Percentiles rank a stretch among this genome's conserved stretches.
phyloP scores from a whole-genome alignment of 208 protist species.

The Tritrichomonas musculus region DNA sequence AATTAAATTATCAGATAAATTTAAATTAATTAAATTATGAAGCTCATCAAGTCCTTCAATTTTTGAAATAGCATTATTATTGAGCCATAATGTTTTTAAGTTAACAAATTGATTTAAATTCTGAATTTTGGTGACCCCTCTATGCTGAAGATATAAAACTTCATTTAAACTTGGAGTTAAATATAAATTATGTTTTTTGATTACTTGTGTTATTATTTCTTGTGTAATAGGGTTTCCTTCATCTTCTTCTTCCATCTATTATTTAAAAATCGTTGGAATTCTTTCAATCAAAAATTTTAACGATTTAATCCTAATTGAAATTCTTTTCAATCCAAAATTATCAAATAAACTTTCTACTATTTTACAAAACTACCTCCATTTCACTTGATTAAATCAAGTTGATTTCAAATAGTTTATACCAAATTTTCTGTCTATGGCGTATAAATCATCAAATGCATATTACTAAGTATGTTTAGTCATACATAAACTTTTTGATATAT shows the following conservation, averaged over 20 bases:
- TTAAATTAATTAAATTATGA: conserved; percentile 64
- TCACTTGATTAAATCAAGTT: too few species aligned
- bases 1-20: conserved; percentile 76
- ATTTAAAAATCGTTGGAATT: too few species aligned
- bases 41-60: conserved; percentile 64
- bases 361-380: too few species aligned
- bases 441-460: too few species aligned
- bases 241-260: neutral
- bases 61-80: conserved; percentile 69
- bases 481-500: too few species aligned
- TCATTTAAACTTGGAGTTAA: conserved; percentile 75
- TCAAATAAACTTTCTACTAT: too few species aligned
- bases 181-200: conserved; percentile 4
- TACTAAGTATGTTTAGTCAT: too few species aligned
- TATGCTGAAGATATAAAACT: conserved; percentile 75
- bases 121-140: conserved; percentile 64
- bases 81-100: conserved; percentile 71
- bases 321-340: too few species aligned
- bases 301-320: too few species aligned
- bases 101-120: conserved; percentile 64
- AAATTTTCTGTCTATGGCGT: too few species aligned
- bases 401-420: too few species aligned
- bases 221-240: neutral
- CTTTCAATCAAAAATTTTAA: too few species aligned
- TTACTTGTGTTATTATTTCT: neutral